Base-by-base conservation (phyloP, 108 stramenopile species). In the Discostella stelligeroides region DNA sequence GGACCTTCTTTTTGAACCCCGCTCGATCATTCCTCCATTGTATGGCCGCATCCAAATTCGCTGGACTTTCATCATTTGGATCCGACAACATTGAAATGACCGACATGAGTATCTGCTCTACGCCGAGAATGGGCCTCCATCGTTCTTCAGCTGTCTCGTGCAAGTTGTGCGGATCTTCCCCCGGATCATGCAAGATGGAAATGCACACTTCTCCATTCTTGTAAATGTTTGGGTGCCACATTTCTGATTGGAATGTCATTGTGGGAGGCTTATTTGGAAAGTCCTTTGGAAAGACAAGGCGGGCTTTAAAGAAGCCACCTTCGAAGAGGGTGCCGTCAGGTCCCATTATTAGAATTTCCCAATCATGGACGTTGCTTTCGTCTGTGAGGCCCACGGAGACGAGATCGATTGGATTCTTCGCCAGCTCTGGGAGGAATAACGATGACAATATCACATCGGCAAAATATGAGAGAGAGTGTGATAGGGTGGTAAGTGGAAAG, bases 171-270 rank as follows among this genome's bases (percentile, higher is more conserved):
- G 77, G 87, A 72, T 99, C 98, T 58, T 95, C 95, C 28, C 98
- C 98, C 28, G 98, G 97, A 38, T 97, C 96, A 85, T 99, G 98
- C 21, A 99, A 89, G 75, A 99, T 99, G 24, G 97, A 98, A 57
- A 99, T 99, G 85, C 98, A 99, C 58, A 99, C 98, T 24, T 79
- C 81, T 0, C 91, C 92, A 66, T 85, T 84, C 58, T 76, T 73
- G 85, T 97, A 96, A 37, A 95, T 90, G 59, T 99, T 99, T 15
- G 98, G 98, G 71, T 99, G 98, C 95, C 96, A 98, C 91, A 99
- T 98, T 68, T 98, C 95, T 3, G 95, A 91, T 11, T 68, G 72
- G 79, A 99, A 99, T 27, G 89, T 96, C 89, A 90, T 90, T 91
- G 75, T 84, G 1, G 96, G 98, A 18, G 98, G 98, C 85, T 83